Evolutionary conservation across 345 rosid genomes (phyloP), one percentile per base, ranked within the genome.

Genomic region (Toxicodendron radicans): DNA sequence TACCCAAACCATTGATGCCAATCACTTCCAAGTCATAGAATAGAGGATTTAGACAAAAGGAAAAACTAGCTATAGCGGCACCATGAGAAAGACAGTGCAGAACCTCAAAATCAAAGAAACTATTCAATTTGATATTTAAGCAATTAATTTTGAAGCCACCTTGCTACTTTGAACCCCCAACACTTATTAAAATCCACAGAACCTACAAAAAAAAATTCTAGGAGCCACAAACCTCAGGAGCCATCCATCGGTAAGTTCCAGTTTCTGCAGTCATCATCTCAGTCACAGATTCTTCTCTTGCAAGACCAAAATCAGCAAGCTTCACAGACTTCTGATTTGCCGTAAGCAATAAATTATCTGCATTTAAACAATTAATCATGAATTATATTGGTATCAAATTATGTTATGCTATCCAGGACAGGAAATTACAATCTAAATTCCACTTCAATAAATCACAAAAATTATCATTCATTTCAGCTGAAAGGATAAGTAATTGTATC

Each of bases 211-310:
- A 46, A 58, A 16, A 27, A 11, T 30, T 14, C 1, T 7, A 30
- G 70, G 58, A 21, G 54, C 69, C 54, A 67, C 86, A 74, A 75
- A 92, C 99, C 97, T 95, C 99, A 59, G 99, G 97, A 79, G 99
- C 99, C 99, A 95, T 95, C 99, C 99, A 95, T 30, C 99, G 97
- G 78, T 95, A 95, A 8, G 99, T 95, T 75, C 99, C 99, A 4
- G 99, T 95, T 85, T 95, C 99, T 1, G 99, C 99, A 21, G 99
- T 95, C 99, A 92, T 95, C 99, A 95, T 95, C 87, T 95, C 99
- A 21, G 97, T 86, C 27, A 95, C 97, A 14, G 99, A 24, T 84
- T 95, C 99, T 83, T 95, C 99, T 83, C 99, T 89, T 3, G 99
- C 99, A 78, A 95, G 99, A 51, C 99, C 99, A 80, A 95, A 95